Conservation (phyloP, 2,329 filamentous ascomycete genomes). For the Cladosporium sp. region DNA sequence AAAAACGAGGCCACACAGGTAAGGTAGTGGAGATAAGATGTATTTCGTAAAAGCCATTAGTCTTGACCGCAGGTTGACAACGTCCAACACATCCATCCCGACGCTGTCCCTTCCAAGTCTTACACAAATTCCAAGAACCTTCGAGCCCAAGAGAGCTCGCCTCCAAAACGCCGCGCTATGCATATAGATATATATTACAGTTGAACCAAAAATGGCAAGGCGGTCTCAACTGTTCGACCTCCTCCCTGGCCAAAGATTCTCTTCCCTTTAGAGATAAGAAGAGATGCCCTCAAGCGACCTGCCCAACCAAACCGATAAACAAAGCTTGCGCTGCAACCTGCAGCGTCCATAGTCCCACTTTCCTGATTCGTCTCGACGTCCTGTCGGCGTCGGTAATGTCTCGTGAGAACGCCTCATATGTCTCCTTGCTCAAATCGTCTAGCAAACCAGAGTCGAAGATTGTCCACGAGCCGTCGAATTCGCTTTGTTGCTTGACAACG, state of each 20-base stretch:
- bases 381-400: constrained; percentile 90
- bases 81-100: not conserved
- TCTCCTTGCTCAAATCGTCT: constrained; percentile 90
- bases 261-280: not conserved
- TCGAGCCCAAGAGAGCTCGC: not conserved
- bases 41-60: constrained; percentile 7
- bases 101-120: not conserved
- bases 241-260: not conserved
- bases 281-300: constrained; percentile 51
- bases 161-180: constrained; percentile 3
- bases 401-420: constrained; percentile 88
- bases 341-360: constrained; percentile 94
- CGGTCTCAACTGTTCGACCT: constrained; percentile 11
- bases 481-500: constrained; percentile 81
- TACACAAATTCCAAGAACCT: not conserved
- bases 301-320: constrained; percentile 92
- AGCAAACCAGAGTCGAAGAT: constrained; percentile 90
- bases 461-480: constrained; percentile 96
- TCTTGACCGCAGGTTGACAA: not conserved
- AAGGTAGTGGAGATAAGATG: not conserved
- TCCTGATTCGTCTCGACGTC: constrained; percentile 82
- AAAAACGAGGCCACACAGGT: not conserved
- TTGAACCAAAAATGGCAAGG: not conserved
- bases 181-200: constrained; percentile 2
- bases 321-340: constrained; percentile 90